Percentiles rank a stretch among this genome's conserved stretches.
These are phyloP conservation scores for Ganoderma lucidum DNA, from an alignment of 1,284 basidiomycete genomes.

Conservation along the genomic window DNA sequence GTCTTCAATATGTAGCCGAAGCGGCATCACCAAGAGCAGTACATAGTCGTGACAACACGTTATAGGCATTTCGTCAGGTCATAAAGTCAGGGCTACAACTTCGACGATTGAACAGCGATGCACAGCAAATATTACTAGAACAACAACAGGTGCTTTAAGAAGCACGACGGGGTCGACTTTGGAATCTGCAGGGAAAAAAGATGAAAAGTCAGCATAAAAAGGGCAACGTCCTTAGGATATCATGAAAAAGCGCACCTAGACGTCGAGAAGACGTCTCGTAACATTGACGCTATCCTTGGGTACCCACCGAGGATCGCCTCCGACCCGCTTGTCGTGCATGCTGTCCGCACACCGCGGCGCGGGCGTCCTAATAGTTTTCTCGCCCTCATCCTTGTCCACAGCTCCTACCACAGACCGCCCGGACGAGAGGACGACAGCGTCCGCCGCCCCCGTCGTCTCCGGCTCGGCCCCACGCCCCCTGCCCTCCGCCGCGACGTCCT, in stretches of 20 bases:
- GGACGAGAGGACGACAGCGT: conserved; percentile 11
- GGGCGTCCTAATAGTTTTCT: conserved; percentile 14
- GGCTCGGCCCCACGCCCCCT: background rate
- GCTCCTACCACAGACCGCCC: conserved; percentile 8
- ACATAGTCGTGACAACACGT: background rate
- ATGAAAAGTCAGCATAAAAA: background rate
- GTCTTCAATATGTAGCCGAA: too few species aligned
- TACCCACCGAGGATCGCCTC: conserved; percentile 13
- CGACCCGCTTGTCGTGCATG: conserved; percentile 8
- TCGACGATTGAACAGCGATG: conserved; percentile 26
- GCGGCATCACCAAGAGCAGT: too few species aligned
- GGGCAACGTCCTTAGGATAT: too few species aligned
- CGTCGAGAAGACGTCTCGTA: conserved; percentile 29
- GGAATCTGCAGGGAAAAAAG: conserved; percentile 8
- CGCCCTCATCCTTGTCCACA: conserved; percentile 9
- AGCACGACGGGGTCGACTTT: conserved; percentile 24
- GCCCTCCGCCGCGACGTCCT: conserved; percentile 11
- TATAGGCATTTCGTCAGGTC: background rate
- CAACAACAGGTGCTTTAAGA: conserved; percentile 17
- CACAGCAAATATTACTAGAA: conserved; percentile 28
- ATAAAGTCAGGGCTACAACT: conserved; percentile 13
- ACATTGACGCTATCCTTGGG: conserved; percentile 20
- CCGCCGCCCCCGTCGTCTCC: conserved; percentile 8
- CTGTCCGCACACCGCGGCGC: conserved; percentile 14
- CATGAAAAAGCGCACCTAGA: conserved; percentile 19